Conservation (phyloP, 2,329 filamentous ascomycete genomes). For the Fusarium caatingaense region DNA sequence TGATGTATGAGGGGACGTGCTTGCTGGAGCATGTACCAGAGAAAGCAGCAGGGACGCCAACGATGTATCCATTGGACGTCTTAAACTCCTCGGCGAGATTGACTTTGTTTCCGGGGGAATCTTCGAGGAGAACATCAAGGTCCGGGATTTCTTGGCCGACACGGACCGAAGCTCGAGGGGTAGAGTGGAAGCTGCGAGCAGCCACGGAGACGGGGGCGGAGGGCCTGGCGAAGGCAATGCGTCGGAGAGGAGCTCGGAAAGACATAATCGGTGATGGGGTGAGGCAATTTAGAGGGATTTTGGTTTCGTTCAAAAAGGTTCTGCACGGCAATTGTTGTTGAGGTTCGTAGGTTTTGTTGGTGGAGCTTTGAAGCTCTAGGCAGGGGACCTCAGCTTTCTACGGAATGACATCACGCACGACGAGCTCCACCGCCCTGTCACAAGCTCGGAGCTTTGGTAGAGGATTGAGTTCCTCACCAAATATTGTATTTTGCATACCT, state of each 20-base stretch:
- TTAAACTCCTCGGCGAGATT: slow-evolving; percentile 82
- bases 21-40: slow-evolving; percentile 66
- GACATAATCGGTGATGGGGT: slow-evolving; percentile 47
- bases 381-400: slow-evolving; percentile 2
- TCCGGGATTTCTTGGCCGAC: slow-evolving; percentile 83
- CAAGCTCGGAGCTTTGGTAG: neutral
- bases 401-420: slow-evolving; percentile 44
- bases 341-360: slow-evolving; percentile 6
- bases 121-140: slow-evolving; percentile 81
- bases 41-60: slow-evolving; percentile 87
- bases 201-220: slow-evolving; percentile 27
- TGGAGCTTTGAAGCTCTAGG: slow-evolving; percentile 25
- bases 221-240: slow-evolving; percentile 49
- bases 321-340: slow-evolving; percentile 31
- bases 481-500: neutral
- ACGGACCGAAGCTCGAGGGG: slow-evolving; percentile 72
- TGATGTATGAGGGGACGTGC: slow-evolving; percentile 90
- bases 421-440: slow-evolving; percentile 24
- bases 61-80: slow-evolving; percentile 79
- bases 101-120: slow-evolving; percentile 91
- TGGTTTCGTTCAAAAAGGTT: slow-evolving; percentile 8
- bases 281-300: neutral
- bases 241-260: slow-evolving; percentile 52
- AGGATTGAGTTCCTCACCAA: neutral
- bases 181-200: slow-evolving; percentile 70